phyloP scores from a whole-genome alignment of 1,284 basidiomycete species.

The Gymnopus androsaceus region DNA sequence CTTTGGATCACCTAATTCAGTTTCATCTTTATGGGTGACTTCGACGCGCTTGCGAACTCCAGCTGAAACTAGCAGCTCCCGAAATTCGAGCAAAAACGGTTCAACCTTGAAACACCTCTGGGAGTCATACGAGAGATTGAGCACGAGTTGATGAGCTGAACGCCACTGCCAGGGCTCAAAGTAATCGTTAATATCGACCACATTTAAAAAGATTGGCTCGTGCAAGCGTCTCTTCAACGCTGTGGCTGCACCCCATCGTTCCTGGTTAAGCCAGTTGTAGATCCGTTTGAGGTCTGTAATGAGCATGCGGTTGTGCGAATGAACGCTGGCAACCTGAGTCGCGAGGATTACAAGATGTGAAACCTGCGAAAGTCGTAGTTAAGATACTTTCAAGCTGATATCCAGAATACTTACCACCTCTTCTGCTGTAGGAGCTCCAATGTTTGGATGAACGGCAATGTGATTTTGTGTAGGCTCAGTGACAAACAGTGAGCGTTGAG shows the following conservation, averaged over 20 bases:
- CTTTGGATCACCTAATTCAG: constrained; percentile 2
- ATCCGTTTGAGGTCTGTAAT: not conserved
- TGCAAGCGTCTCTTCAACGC: not conserved
- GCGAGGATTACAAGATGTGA: constrained; percentile 6
- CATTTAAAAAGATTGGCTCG: constrained; percentile 3
- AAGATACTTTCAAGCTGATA: not conserved
- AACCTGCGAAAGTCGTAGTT: not conserved
- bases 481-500: not conserved
- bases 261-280: not conserved
- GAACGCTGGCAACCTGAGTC: not conserved
- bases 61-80: not conserved
- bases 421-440: constrained; percentile 5
- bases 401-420: not conserved
- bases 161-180: constrained; percentile 3
- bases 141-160: constrained; percentile 2
- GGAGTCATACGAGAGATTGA: not conserved
- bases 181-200: not conserved
- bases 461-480: not conserved
- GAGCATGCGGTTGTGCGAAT: not conserved
- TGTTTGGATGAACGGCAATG: not conserved
- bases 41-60: not conserved
- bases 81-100: not conserved
- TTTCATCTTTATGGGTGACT: not conserved
- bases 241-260: not conserved
- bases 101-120: not conserved